Evolutionary conservation across 2,329 filamentous ascomycete species (phyloP), one percentile per base, ranked within the genome.

Genomic region (Coniochaeta hoffmannii): DNA sequence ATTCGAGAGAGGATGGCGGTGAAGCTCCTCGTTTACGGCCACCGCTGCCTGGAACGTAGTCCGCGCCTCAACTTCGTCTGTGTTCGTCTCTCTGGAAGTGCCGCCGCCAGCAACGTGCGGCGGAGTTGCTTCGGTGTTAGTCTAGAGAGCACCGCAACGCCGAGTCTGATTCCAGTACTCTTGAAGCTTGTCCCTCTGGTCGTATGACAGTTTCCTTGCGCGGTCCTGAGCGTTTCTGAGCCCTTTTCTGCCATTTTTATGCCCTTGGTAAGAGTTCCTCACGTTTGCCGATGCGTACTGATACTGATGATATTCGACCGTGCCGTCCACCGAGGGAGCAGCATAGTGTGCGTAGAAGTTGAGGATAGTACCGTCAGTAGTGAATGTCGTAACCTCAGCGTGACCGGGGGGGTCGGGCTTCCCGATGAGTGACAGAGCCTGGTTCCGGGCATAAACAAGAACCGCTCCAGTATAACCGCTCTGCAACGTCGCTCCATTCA

Each of bases 281-380:
- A 65, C n/a, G 24, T 59, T 58, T 4, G 52, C 56, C 6, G 58
- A 60, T 8, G 19, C 30, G 49, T 61, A 28, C 15, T 24, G 56
- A 38, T 61, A 61, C 53, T 65, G 61, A 56, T 64, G 59, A 50
- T 65, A 64, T 36, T 62, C 4, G 5, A 61, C 8, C 7, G 34
- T 54, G 19, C 60, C 62, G 9, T 61, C 52, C 14, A 53, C 36
- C 3, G 61, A 36, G n/a, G 3, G 12, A 1, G 52, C 44, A 14
- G 65, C 57, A 50, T 68, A 63, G 19, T 69, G 66, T 0, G 65
- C 63, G n/a, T 51, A 68, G 8, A 64, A 41, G 50, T 64, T 58
- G 31, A 68, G 32, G 15, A 31, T 57, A 2, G 49, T 56, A n/a
- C 66, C 67, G 32, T 68, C 54, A 1, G 63, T 65, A 24, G 60